A percentile compares a stretch with the other conserved stretches of the same genome.
Conservation (phyloP, 768 basidiomycete species). For the Boletus reticulatus region DNA sequence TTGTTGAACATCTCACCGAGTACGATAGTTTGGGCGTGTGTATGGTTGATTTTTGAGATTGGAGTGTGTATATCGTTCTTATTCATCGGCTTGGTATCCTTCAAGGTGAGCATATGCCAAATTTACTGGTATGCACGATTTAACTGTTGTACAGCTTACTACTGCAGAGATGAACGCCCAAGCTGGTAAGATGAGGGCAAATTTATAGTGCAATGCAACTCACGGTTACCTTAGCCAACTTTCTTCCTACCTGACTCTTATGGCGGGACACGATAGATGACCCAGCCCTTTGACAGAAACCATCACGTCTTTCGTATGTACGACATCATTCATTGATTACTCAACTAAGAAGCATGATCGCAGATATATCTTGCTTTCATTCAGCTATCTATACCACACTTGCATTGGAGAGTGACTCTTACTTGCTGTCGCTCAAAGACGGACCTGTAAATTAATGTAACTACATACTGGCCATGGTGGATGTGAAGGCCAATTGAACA, state of each 20-base stretch:
- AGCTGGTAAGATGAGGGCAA: constrained; percentile 52
- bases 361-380: constrained; percentile 25
- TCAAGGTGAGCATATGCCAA: constrained; percentile 59
- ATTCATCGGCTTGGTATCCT: constrained; percentile 76
- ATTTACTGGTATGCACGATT: not conserved
- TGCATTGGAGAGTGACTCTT: constrained; percentile 25
- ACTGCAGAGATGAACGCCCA: constrained; percentile 49
- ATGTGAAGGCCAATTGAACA: not conserved
- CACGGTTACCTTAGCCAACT: constrained; percentile 42
- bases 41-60: constrained; percentile 83
- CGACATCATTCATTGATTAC: constrained; percentile 7
- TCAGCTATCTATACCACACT: constrained; percentile 31
- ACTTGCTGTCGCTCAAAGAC: constrained; percentile 11
- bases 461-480: constrained; percentile 15
- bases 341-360: constrained; percentile 17
- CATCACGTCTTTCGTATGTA: constrained; percentile 10
- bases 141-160: constrained; percentile 33
- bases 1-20: not conserved
- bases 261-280: constrained; percentile 1
- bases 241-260: constrained; percentile 54
- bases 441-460: constrained; percentile 31
- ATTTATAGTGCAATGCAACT: constrained; percentile 1
- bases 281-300: not conserved
- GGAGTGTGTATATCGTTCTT: constrained; percentile 74
- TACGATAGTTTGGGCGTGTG: constrained; percentile 71